Base-by-base conservation (phyloP, 305 asterid genomes). In the Ilex paraguariensis region DNA sequence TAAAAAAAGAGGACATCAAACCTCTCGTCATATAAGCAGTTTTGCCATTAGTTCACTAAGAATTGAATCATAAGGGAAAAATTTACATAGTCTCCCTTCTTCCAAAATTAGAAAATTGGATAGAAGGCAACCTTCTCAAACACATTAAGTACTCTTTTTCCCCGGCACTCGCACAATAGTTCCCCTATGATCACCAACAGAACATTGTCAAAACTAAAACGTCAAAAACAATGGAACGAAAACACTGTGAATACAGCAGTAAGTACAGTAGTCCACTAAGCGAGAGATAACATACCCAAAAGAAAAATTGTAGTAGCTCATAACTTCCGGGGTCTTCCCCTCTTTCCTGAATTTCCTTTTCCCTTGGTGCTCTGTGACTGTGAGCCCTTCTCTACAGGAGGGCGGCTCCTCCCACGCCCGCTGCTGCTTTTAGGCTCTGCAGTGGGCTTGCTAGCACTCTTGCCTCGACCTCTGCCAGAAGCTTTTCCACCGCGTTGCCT, bases 341-440 rank as follows among this genome's bases (percentile, higher is more conserved):
- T 76, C 79, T 73, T 81, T 33, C 95, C 95, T 0, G 88, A 46
- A 5, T 4, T 46, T 51, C 66, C 72, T 75, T 69, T 84, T 57
- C 73, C 78, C 31, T 69, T 71, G 32, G 81, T 44, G 63, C 39
- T 74, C 33, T 56, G 55, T 3, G 84, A 7, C 33, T 56, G 55
- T 3, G 84, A 7, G 65, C 53, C 50, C 70, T 77, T 57, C 13
- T 66, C 74, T 7, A 95, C 73, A 12, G 88, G 74, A 9, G 92
- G 81, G 2, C 89, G 88, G 14, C 95, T 89, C 48, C 88, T 72
- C 33, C 96, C 98, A 6, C 90, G 88, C 55, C 88, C 90, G 28
- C 75, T 33, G 9, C 42, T 36, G 15, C 85, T 82, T 74, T 70
- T 81, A 64, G 62, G 80, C 13, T 48, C 76, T 9, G 79, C 13